A percentile compares a stretch with the other conserved stretches of the same genome.
Conservation (phyloP, 2,329 filamentous ascomycete species). For the Phaeomoniella chlamydospora region DNA sequence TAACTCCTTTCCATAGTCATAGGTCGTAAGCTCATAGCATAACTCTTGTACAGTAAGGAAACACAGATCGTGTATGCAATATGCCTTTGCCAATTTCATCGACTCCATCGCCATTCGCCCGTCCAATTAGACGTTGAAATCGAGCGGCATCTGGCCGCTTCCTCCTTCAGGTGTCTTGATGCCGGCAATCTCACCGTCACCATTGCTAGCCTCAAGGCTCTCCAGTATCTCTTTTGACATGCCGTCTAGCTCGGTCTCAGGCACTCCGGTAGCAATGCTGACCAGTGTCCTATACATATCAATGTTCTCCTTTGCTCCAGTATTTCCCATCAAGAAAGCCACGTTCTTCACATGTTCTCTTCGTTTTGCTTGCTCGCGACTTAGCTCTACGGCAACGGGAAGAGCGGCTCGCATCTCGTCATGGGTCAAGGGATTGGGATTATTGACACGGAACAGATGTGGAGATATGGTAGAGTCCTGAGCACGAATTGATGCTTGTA, state of each 20-base stretch:
- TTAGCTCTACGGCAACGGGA: slow-evolving; percentile 20
- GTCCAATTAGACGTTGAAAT: too few relatives aligned
- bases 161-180: not conserved
- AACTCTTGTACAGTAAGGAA: too few relatives aligned
- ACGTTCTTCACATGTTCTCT: slow-evolving; percentile 10
- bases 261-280: slow-evolving; percentile 28
- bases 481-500: slow-evolving; percentile 15
- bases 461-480: slow-evolving; percentile 12
- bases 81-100: too few relatives aligned
- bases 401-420: slow-evolving; percentile 20
- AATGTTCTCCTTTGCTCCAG: slow-evolving; percentile 28
- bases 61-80: too few relatives aligned
- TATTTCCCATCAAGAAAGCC: slow-evolving; percentile 16
- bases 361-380: slow-evolving; percentile 23
- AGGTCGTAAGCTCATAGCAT: too few relatives aligned
- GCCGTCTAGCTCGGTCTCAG: slow-evolving; percentile 30
- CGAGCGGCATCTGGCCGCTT: too few relatives aligned
- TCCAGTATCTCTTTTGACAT: slow-evolving; percentile 31
- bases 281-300: slow-evolving; percentile 32
- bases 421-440: slow-evolving; percentile 9
- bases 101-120: too few relatives aligned
- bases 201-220: slow-evolving; percentile 14
- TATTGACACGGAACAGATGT: slow-evolving; percentile 10
- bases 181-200: not conserved
- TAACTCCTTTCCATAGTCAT: too few relatives aligned